Conservation (phyloP, 2,329 filamentous ascomycete species). For the Ophiostoma ips region DNA sequence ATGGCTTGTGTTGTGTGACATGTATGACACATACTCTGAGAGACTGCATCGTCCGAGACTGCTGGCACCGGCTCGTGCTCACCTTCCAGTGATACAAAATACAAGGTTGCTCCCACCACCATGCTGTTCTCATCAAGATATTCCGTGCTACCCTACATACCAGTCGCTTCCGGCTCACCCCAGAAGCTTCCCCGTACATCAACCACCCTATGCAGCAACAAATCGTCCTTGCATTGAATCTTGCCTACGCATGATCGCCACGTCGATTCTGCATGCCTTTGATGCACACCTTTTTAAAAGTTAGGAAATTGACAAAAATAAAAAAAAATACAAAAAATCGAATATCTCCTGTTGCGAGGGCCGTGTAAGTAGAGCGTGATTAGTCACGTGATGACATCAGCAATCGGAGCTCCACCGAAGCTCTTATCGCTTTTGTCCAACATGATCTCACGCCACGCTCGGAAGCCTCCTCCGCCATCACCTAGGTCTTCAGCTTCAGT, state of each 20-base stretch:
- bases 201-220: background rate
- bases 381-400: background rate
- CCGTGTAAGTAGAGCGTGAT: background rate
- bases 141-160: too few relatives aligned
- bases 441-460: constrained; percentile 7
- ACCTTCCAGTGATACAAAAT: too few relatives aligned
- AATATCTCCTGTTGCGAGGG: too few relatives aligned
- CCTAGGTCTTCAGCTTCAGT: background rate
- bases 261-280: constrained; percentile 2
- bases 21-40: too few relatives aligned
- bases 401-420: background rate
- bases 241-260: constrained; percentile 2
- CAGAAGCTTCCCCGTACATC: too few relatives aligned
- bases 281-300: background rate
- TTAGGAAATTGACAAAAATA: too few relatives aligned
- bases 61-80: too few relatives aligned
- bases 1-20: too few relatives aligned
- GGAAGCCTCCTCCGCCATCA: background rate
- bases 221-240: constrained; percentile 2
- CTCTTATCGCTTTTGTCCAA: constrained; percentile 1
- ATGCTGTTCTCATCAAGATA: too few relatives aligned
- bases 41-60: too few relatives aligned
- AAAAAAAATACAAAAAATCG: background rate
- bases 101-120: too few relatives aligned
- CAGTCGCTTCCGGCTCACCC: too few relatives aligned